Evolutionary conservation across 1,139 yeast genomes (phyloP), one percentile per base, ranked within the genome.

Genomic region (Pichia sp.): DNA sequence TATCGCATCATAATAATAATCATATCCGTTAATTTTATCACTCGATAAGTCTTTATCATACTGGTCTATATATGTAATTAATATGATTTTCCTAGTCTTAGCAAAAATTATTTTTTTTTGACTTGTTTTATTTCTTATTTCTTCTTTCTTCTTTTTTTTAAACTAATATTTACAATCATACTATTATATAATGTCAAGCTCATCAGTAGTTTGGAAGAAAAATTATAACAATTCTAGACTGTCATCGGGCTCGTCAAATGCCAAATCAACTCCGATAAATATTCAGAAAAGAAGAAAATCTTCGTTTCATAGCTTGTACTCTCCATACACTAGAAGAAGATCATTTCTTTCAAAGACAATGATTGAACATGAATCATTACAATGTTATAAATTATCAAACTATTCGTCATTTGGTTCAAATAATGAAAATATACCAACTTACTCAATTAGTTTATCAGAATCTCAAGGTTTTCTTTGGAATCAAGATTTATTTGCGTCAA

Each of bases 381-480:
- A 78, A 30, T 75, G 80, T 6, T 81, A 81, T 52, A 82, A 80
- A 53, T 63, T 68, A 29, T 55, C 55, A 23, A 59, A 47, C 37
- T 41, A 12, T 30, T 37, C 28, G 28, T 39, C 38, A 10, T 32
- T 16, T 29, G 34, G 24, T n/a, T 11, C 31, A 10, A 48, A 63
- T 24, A 53, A 67, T 6, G 61, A 64, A 39, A 47, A 57, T 20
- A 52, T 61, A 4, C 65, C 65, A 4, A 53, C 61, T 5, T 62
- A 50, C 40, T 59, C 64, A 16, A 69, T 73, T 39, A 73, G 78
- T 31, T 65, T 83, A 32, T 73, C 72, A 41, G 87, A 82, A 57
- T 71, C 81, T 40, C 90, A 83, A 59, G 92, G 92, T 6, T 83
- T 82, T 56, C 65, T 77, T 22, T 83, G 86, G 73, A 83, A 83